phyloP scores from a whole-genome alignment of 2,329 filamentous ascomycete genomes.

The Botrytis byssoidea region DNA sequence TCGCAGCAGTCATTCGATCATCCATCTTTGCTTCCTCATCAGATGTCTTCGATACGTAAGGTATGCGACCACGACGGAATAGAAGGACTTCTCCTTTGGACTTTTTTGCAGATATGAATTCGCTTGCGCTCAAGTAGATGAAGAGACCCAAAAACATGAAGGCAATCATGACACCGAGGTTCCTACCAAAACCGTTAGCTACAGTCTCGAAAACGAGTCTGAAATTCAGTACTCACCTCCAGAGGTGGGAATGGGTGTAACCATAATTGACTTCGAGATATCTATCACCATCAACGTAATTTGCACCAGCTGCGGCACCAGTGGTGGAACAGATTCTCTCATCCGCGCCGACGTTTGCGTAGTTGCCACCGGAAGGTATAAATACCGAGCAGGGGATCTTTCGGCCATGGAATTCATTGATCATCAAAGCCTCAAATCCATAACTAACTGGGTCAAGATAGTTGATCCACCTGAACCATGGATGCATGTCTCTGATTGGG shows the following conservation, averaged over 20 bases:
- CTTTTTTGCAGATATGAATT: conserved; percentile 63
- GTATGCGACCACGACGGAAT: conserved; percentile 65
- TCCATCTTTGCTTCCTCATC: conserved; percentile 31
- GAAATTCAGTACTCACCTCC: conserved; percentile 47
- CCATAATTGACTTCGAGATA: conserved; percentile 56
- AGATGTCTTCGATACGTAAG: conserved; percentile 22
- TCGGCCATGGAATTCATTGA: conserved; percentile 68
- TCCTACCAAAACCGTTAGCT: conserved; percentile 40
- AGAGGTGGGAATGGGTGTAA: conserved; percentile 60
- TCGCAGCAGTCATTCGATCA: conserved; percentile 43
- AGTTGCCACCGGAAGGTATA: conserved; percentile 31
- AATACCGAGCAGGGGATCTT: conserved; percentile 32
- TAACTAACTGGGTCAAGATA: conserved; percentile 72
- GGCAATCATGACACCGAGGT: conserved; percentile 66
- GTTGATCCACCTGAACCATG: conserved; percentile 57
- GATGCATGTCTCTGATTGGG: conserved; percentile 53
- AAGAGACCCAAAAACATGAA: conserved; percentile 62
- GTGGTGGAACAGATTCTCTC: conserved; percentile 54
- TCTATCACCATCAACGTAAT: conserved; percentile 55
- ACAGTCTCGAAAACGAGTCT: conserved; percentile 29
- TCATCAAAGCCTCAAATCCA: conserved; percentile 68
- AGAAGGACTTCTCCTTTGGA: conserved; percentile 77
- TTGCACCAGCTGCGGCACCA: conserved; percentile 54
- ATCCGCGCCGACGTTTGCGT: conserved; percentile 23
- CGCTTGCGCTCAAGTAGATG: conserved; percentile 63